A percentile compares a stretch with the other conserved stretches of the same genome.
Evolutionary conservation across 768 basidiomycete species (phyloP).

Genomic region (Suillus brevipes): DNA sequence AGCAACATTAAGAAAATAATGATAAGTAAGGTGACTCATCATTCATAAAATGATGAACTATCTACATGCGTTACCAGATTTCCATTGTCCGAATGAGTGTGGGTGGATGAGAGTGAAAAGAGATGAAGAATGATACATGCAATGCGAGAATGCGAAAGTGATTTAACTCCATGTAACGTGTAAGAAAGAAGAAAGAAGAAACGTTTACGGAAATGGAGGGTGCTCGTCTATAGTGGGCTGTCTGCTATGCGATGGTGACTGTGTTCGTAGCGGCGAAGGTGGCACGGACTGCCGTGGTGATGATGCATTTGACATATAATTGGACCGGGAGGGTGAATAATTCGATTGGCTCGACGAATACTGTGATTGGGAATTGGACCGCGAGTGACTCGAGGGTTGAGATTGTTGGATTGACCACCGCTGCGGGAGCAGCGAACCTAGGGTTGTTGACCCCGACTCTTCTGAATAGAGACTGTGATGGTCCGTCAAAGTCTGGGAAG

Average conservation of each 20-base stretch:
- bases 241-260: conserved; percentile 29
- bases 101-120: background rate
- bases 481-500: conserved; percentile 23
- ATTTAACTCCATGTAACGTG: background rate
- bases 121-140: conserved; percentile 3
- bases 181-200: background rate
- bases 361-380: conserved; percentile 33
- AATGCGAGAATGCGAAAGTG: conserved; percentile 1
- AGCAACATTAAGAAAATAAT: conserved; percentile 13
- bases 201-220: conserved; percentile 13
- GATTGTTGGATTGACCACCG: conserved; percentile 36
- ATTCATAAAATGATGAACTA: conserved; percentile 3
- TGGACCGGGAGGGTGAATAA: conserved; percentile 7
- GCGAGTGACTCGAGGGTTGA: conserved; percentile 27
- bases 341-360: conserved; percentile 23
- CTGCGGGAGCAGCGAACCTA: conserved; percentile 34
- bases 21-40: conserved; percentile 9
- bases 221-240: conserved; percentile 35
- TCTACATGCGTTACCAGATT: conserved; percentile 8
- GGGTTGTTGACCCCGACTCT: conserved; percentile 36
- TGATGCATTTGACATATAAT: conserved; percentile 22
- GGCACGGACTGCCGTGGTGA: conserved; percentile 33
- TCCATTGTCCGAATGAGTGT: conserved; percentile 13
- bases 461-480: conserved; percentile 31
- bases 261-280: conserved; percentile 31